Evolutionary conservation across 2,329 filamentous ascomycete genomes (phyloP).

Genomic region (Colletotrichum sp.): DNA sequence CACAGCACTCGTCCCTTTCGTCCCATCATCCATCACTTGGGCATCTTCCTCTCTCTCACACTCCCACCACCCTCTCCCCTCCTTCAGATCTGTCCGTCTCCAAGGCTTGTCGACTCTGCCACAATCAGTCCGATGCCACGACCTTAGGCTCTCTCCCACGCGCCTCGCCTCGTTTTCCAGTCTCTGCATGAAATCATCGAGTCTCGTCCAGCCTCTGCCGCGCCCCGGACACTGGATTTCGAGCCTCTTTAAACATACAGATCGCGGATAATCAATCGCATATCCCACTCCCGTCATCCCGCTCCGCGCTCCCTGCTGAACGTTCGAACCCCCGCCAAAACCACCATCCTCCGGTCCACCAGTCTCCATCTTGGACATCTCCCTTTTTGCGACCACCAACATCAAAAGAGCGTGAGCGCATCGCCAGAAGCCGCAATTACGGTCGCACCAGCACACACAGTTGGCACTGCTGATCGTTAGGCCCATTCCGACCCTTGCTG

Average conservation of each 20-base stretch:
- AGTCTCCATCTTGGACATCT: not conserved
- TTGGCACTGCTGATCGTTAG: not conserved
- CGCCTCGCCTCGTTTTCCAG: not conserved
- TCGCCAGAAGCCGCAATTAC: not conserved
- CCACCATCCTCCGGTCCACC: not conserved
- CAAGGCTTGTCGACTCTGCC: conserved; percentile 13
- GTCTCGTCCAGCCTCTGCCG: not conserved
- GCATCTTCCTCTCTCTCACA: not conserved
- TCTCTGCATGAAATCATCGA: not conserved
- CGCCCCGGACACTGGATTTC: not conserved
- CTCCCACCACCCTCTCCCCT: conserved; percentile 8
- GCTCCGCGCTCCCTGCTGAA: not conserved
- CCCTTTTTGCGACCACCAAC: not conserved
- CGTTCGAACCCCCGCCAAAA: not conserved
- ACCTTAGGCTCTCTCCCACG: conserved; percentile 9
- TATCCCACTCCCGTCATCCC: not conserved
- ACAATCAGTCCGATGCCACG: conserved; percentile 2
- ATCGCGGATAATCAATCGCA: conserved; percentile 2
- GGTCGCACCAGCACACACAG: not conserved
- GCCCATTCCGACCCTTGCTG: not conserved
- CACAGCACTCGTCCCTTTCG: not conserved
- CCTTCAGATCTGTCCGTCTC: conserved; percentile 22
- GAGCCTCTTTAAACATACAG: not conserved
- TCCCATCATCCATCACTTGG: conserved; percentile 4
- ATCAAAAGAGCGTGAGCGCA: not conserved